Evolutionary conservation across 2,329 filamentous ascomycete species (phyloP), one percentile per base, ranked within the genome.

Genomic region (Fusarium miscanthi): DNA sequence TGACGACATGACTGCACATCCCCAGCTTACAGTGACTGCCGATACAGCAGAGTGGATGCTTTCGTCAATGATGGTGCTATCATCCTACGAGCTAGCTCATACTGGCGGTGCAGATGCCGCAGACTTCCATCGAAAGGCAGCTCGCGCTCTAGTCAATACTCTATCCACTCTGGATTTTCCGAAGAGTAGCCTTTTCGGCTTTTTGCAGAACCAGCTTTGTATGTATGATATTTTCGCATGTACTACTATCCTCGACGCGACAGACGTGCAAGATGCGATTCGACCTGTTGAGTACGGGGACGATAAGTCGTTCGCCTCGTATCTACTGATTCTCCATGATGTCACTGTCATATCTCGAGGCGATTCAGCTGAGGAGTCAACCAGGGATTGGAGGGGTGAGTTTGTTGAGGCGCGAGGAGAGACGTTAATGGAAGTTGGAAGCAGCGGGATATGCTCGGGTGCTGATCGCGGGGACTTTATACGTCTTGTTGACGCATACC

Each of bases 341-440:
- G 46, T 1, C 2, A 49, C 27, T 2, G 3, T 49, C 0, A 23
- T 10, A 3, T 23, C 46, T 19, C 46, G 45, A 2, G 7, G 14
- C 3, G 1, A 0, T 8, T 9, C 7, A 17, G 0, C 14, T 17
- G 0, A 9, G 10, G 3, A 1, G 14, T 19, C 46, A 5, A 23
- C 0, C 19, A 14, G 46, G 0, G 3, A 33, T 19, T 49, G 46
- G 46, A 49, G 46, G 21, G 1, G 0, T 0, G 16, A 49, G 8
- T 23, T 10, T 31, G 8, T 10, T 2, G 30, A 49, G 1, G 46
- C 30, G 2, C 5, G 46, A 23, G 46, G 46, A 2, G 46, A 49
- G 30, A 33, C 46, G 0, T 2, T 49, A 0, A 49, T 49, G 30
- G 46, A 49, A 7, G 8, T 49, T 33, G 46, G 46, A 3, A 9